Evolutionary conservation across 192 early-diverging fungal species (phyloP).

Genomic region (Pilaira anomala): DNA sequence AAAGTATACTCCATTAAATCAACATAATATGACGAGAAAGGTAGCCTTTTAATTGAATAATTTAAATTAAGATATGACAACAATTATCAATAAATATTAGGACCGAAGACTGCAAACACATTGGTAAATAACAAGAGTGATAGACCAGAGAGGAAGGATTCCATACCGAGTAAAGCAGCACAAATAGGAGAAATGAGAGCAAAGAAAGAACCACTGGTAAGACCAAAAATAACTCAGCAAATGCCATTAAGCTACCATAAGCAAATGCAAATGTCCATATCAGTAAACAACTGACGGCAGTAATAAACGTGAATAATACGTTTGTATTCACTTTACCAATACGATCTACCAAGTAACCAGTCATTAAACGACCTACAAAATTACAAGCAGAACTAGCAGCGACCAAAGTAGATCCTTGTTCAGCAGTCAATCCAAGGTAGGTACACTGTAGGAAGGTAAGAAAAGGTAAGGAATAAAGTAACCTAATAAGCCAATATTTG

Average conservation of each 20-base stretch:
- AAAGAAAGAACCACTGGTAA: constrained; percentile 35
- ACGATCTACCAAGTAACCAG: constrained; percentile 21
- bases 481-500: constrained; percentile 15
- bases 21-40: no score
- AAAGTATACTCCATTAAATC: no score
- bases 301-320: constrained; percentile 25
- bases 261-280: constrained; percentile 36
- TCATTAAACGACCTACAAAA: constrained; percentile 28
- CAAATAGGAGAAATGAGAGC: constrained; percentile 32
- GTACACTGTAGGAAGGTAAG: constrained; percentile 27
- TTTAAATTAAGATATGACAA: no score
- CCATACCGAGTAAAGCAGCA: constrained; percentile 14
- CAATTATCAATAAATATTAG: no score
- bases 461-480: constrained; percentile 34
- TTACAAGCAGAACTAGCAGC: constrained; percentile 21
- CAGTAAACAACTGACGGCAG: constrained; percentile 23
- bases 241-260: constrained; percentile 30
- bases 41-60: no score
- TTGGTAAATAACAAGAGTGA: constrained; percentile 29
- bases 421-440: constrained; percentile 17
- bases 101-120: constrained; percentile 26
- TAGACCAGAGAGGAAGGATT: constrained; percentile 26
- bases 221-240: constrained; percentile 32
- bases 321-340: constrained; percentile 33
- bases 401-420: constrained; percentile 24